phyloP scores from a whole-genome alignment of 805 yeast genomes.

The Ogataea neopini region DNA sequence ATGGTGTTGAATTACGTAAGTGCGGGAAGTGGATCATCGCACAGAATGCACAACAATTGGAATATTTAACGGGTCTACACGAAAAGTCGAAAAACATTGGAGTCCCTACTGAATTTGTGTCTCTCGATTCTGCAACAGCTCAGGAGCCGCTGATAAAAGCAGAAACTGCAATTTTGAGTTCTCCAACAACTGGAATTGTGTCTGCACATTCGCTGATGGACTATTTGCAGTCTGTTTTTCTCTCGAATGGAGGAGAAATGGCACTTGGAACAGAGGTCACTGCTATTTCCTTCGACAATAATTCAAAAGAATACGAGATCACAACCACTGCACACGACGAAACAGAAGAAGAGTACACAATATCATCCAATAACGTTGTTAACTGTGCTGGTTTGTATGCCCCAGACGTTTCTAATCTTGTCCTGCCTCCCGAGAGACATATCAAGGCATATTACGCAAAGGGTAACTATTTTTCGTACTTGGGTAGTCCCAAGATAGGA shows the following conservation, averaged over 20 bases:
- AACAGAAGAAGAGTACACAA: constrained; percentile 37
- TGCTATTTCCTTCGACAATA: constrained; percentile 35
- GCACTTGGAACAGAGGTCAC: constrained; percentile 63
- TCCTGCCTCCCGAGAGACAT: constrained; percentile 64
- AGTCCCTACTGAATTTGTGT: constrained; percentile 60
- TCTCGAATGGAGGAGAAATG: constrained; percentile 60
- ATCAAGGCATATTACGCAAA: constrained; percentile 69
- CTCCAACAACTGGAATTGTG: constrained; percentile 84
- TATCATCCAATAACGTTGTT: constrained; percentile 58
- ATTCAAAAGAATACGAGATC: constrained; percentile 31
- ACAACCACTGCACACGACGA: constrained; percentile 33
- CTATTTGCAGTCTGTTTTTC: constrained; percentile 55
- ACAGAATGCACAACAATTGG: constrained; percentile 63
- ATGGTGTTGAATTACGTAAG: constrained; percentile 56
- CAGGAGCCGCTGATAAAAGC: constrained; percentile 73
- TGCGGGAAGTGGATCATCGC: constrained; percentile 93
- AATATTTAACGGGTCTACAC: constrained; percentile 56
- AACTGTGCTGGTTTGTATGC: constrained; percentile 84
- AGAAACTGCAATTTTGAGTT: constrained; percentile 57
- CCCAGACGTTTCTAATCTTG: constrained; percentile 64
- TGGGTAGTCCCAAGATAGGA: constrained; percentile 43
- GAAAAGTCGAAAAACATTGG: constrained; percentile 50
- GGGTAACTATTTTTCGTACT: constrained; percentile 74
- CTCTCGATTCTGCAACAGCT: constrained; percentile 43
- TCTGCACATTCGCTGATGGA: constrained; percentile 77